Percentiles rank a stretch among this genome's conserved stretches.
Evolutionary conservation across 495 filamentous ascomycete genomes (phyloP).

Genomic region (Lophium mytilinum): DNA sequence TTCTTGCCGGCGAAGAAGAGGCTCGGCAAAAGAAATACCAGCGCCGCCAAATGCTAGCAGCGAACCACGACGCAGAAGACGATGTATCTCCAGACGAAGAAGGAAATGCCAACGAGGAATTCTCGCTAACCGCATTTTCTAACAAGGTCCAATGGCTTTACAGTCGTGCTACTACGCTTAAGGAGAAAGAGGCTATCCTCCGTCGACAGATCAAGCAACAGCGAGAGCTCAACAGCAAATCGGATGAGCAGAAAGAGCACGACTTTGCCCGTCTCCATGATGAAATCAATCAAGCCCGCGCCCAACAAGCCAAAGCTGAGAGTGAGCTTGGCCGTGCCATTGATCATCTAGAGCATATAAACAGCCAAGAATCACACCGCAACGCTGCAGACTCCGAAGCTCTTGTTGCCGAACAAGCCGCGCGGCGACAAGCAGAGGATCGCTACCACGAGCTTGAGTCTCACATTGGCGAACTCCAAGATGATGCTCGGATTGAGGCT

Average conservation of each 20-base stretch:
- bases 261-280: slow-evolving; percentile 19
- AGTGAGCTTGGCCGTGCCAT: slow-evolving; percentile 21
- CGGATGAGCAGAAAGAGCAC: slow-evolving; percentile 28
- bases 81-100: slow-evolving; percentile 29
- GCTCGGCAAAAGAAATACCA: slow-evolving; percentile 45
- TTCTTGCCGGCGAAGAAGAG: slow-evolving; percentile 55
- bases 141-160: slow-evolving; percentile 71
- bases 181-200: slow-evolving; percentile 77
- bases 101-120: slow-evolving; percentile 45
- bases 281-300: slow-evolving; percentile 6
- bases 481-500: slow-evolving; percentile 22
- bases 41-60: slow-evolving; percentile 39
- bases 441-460: not conserved
- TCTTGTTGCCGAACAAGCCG: slow-evolving; percentile 1
- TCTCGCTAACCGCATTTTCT: slow-evolving; percentile 61
- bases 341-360: not conserved
- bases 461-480: slow-evolving; percentile 10
- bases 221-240: slow-evolving; percentile 70
- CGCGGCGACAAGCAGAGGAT: not conserved
- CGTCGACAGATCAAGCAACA: slow-evolving; percentile 88
- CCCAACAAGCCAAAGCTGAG: slow-evolving; percentile 12
- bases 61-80: slow-evolving; percentile 41
- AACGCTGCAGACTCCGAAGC: not conserved
- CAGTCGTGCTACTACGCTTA: slow-evolving; percentile 50
- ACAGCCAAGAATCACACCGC: not conserved